Evolutionary conservation across 2,329 filamentous ascomycete genomes (phyloP), one percentile per base, ranked within the genome.

Genomic region (Clonostachys chloroleuca): DNA sequence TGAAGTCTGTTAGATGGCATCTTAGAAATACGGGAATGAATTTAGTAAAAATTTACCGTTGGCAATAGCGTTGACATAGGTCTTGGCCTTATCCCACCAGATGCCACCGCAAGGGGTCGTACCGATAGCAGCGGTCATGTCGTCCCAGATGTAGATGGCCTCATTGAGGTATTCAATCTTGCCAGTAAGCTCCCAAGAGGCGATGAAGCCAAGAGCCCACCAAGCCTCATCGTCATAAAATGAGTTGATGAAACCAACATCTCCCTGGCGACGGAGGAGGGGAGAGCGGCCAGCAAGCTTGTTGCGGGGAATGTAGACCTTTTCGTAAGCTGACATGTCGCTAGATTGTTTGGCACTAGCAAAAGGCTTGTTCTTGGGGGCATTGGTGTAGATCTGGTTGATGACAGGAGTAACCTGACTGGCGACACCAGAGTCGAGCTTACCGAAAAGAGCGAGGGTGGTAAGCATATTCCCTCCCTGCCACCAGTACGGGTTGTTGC

Each of bases 181-280:
- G 10, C 65, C 62, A 4, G 69, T 78, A 12, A 76, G 60, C 58
- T 83, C 80, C 56, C 72, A 79, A 6, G 73, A 67, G 39, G 74
- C 69, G 49, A 83, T 75, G 69, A 77, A 74, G 13, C 72, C 80
- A 45, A 83, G 66, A 4, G 74, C 80, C 81, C 81, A 84, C 80
- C 80, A 84, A 34, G 80, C 73, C 59, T 81, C 77, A 56, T 84
- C 80, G 54, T 84, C 80, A 54, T 47, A 47, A 30, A 47, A 44
- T 9, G 43, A 34, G 42, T 47, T 47, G 17, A 34, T 14, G 20
- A 43, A 42, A n/a, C 36, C 36, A 18, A 20, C 13, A 4, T 42
- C 40, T 30, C 37, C 37, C n/a, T 18, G n/a, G n/a, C 37, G 37
- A 18, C 17, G n/a, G 17, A n/a, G 37, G 12, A n/a, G 24, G 24